Percentiles rank a stretch among this genome's conserved stretches.
phyloP scores from a whole-genome alignment of 345 rosid genomes.

The Populus ilicifolia region DNA sequence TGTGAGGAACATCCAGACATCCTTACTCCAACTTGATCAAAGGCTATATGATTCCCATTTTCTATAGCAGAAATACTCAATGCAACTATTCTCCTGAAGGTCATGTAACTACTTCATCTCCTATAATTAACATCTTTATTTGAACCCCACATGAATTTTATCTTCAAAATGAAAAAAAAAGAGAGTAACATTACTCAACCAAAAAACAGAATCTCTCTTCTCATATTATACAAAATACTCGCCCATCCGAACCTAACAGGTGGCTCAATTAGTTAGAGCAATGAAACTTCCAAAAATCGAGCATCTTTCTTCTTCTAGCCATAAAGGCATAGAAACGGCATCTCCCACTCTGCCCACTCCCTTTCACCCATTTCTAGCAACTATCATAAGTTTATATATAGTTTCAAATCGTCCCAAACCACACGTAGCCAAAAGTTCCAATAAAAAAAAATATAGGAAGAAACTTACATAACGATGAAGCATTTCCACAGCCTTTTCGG shows the following conservation, averaged over 20 bases:
- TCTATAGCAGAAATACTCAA: too few species aligned
- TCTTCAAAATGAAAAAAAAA: too few species aligned
- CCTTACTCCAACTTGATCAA: too few species aligned
- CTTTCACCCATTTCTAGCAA: background rate
- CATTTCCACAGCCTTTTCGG: slow-evolving; percentile 71
- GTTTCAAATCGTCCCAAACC: background rate
- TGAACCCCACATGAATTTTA: too few species aligned
- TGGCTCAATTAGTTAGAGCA: background rate
- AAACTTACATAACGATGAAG: slow-evolving; percentile 67
- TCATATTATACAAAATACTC: background rate
- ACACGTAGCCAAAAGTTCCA: background rate
- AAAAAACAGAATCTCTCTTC: background rate
- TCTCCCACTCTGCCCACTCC: background rate
- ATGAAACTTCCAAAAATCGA: background rate
- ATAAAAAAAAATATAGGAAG: background rate
- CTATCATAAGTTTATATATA: background rate
- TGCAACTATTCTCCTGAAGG: too few species aligned
- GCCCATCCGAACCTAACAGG: background rate
- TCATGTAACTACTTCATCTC: too few species aligned
- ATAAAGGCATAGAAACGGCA: background rate
- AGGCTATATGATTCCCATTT: too few species aligned
- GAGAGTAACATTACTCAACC: background rate
- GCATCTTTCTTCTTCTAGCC: background rate
- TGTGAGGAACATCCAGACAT: too few species aligned
- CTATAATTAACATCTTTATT: too few species aligned